These are phyloP conservation scores for Kwoniella mangroviensis DNA, from an alignment of 768 basidiomycete species.

Conservation along the genomic window DNA sequence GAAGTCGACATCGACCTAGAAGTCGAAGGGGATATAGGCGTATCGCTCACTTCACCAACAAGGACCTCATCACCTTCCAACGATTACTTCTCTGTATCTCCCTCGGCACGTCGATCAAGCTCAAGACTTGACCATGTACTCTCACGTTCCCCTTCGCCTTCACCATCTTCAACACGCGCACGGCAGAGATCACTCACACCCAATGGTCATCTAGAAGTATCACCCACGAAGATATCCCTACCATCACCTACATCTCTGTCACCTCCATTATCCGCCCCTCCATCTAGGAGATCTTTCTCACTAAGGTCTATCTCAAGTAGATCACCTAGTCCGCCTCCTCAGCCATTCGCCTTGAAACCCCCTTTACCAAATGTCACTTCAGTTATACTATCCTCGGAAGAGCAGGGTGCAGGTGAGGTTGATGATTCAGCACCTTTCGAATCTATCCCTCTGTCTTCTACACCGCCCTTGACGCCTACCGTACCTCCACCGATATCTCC, in stretches of 20 bases:
- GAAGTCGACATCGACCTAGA: slow-evolving; percentile 11
- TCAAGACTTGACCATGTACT: neutral
- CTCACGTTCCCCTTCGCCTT: slow-evolving; percentile 15
- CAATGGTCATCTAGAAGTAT: slow-evolving; percentile 16
- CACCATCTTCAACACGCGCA: neutral
- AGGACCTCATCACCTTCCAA: slow-evolving; percentile 12
- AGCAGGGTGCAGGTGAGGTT: slow-evolving; percentile 6
- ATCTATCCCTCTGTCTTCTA: slow-evolving; percentile 31
- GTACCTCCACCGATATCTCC: slow-evolving; percentile 28
- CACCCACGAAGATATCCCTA: slow-evolving; percentile 13
- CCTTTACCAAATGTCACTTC: slow-evolving; percentile 21
- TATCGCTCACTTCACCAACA: slow-evolving; percentile 11
- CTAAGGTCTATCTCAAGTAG: slow-evolving; percentile 4
- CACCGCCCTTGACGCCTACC: slow-evolving; percentile 14
- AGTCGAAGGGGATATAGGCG: slow-evolving; percentile 20
- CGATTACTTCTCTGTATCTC: slow-evolving; percentile 4
- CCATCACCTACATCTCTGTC: slow-evolving; percentile 19
- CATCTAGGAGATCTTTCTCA: slow-evolving; percentile 10
- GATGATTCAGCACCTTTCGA: slow-evolving; percentile 32
- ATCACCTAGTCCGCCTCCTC: slow-evolving; percentile 24
- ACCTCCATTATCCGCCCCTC: slow-evolving; percentile 14
- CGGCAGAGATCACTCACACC: slow-evolving; percentile 12
- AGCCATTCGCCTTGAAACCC: slow-evolving; percentile 24
- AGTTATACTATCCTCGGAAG: slow-evolving; percentile 5
- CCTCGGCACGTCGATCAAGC: neutral